phyloP scores from a whole-genome alignment of 306 rosid species.

The Malus domestica region ASM211411v1 NC_041803.1:51944001-51944500 shows the following conservation, averaged over 20 bases:
- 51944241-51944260: not conserved
- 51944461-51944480: not conserved
- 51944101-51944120: conserved; percentile 63
- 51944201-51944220: not conserved
- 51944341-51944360: not conserved
- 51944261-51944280: not conserved
- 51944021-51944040: conserved; percentile 93
- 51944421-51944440: too few species aligned
- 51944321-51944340: not conserved
- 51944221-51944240: not conserved
- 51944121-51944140: conserved; percentile 62
- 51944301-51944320: not conserved
- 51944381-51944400: not conserved
- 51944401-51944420: not conserved
- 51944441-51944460: not conserved
- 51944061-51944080: conserved; percentile 77
- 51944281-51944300: not conserved
- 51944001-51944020: conserved; percentile 79
- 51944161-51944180: conserved; percentile 11
- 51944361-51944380: not conserved
- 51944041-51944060: conserved; percentile 81
- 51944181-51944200: not conserved
- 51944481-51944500: conserved; percentile 4
- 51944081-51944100: conserved; percentile 55
- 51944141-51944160: conserved; percentile 6